A percentile compares a stretch with the other conserved stretches of the same genome.
These are phyloP conservation scores for Alternaria brassicae DNA, from an alignment of 2,329 filamentous ascomycete genomes.

Conservation along the genomic window DNA sequence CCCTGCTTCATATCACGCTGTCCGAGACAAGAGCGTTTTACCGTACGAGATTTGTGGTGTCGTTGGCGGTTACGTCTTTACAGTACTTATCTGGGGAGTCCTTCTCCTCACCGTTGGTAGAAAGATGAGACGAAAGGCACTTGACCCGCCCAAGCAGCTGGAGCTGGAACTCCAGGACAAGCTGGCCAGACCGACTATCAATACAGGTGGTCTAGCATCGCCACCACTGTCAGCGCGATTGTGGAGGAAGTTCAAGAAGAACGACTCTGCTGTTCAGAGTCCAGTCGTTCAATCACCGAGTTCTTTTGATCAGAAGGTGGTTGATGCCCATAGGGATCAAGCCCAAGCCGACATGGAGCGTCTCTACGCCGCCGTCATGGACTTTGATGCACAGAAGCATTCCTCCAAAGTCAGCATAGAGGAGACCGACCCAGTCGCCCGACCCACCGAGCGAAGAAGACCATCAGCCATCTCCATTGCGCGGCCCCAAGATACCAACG, in stretches of 20 bases:
- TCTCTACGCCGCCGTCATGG: conserved; percentile 91
- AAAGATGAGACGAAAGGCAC: conserved; percentile 54
- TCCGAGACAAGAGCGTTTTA: conserved; percentile 62
- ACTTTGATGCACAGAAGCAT: conserved; percentile 71
- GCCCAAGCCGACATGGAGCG: conserved; percentile 85
- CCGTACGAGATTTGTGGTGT: conserved; percentile 85
- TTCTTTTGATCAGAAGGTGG: conserved; percentile 77
- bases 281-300: conserved; percentile 65
- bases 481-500: conserved; percentile 27
- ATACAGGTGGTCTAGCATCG: conserved; percentile 31
- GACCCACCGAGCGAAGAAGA: conserved; percentile 21
- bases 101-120: conserved; percentile 58
- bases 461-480: conserved; percentile 44
- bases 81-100: conserved; percentile 74
- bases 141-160: conserved; percentile 60
- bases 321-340: conserved; percentile 75
- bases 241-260: conserved; percentile 47
- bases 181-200: conserved; percentile 26
- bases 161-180: conserved; percentile 66
- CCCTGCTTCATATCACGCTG: conserved; percentile 39
- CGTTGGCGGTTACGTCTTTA: conserved; percentile 81
- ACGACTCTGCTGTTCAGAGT: conserved; percentile 40
- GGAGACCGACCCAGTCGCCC: conserved; percentile 21
- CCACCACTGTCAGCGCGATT: conserved; percentile 40
- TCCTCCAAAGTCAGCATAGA: conserved; percentile 40